phyloP scores from a whole-genome alignment of 176 grass and related monocot species.

The Triticum urartu region DNA sequence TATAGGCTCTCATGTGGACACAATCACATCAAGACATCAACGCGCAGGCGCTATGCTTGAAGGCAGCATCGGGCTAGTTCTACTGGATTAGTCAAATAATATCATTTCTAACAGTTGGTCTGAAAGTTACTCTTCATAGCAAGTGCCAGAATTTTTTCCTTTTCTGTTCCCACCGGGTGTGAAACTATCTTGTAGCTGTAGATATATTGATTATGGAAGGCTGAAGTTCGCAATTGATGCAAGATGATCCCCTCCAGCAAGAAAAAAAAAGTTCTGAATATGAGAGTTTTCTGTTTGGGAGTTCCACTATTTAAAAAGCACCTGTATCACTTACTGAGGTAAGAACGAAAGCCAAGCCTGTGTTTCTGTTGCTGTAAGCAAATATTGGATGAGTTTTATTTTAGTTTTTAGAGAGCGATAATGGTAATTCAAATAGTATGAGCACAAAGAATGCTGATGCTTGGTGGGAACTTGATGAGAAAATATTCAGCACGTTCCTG shows the following conservation, averaged over 20 bases:
- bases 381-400: constrained; percentile 15
- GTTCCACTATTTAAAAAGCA: constrained; percentile 49
- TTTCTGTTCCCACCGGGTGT: constrained; percentile 36
- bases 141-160: constrained; percentile 49
- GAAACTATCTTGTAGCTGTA: constrained; percentile 49
- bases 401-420: constrained; percentile 21
- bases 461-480: background rate
- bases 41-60: constrained; percentile 35
- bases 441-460: constrained; percentile 21
- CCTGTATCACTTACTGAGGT: constrained; percentile 40
- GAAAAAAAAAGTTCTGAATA: constrained; percentile 42
- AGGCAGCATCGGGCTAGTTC: constrained; percentile 29
- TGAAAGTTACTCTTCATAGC: constrained; percentile 45
- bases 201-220: constrained; percentile 59
- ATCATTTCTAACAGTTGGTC: constrained; percentile 51
- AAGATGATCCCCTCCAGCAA: constrained; percentile 42
- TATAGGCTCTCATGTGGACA: constrained; percentile 39
- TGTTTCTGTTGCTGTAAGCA: constrained; percentile 27
- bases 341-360: constrained; percentile 23
- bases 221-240: constrained; percentile 37
- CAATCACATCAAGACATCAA: constrained; percentile 25
- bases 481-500: background rate
- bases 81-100: constrained; percentile 48
- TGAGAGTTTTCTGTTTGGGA: constrained; percentile 56
- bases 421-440: constrained; percentile 13